These are phyloP conservation scores for Setaria viridis DNA, from an alignment of 202 grass and related monocot genomes.

Conservation along the genomic window DNA sequence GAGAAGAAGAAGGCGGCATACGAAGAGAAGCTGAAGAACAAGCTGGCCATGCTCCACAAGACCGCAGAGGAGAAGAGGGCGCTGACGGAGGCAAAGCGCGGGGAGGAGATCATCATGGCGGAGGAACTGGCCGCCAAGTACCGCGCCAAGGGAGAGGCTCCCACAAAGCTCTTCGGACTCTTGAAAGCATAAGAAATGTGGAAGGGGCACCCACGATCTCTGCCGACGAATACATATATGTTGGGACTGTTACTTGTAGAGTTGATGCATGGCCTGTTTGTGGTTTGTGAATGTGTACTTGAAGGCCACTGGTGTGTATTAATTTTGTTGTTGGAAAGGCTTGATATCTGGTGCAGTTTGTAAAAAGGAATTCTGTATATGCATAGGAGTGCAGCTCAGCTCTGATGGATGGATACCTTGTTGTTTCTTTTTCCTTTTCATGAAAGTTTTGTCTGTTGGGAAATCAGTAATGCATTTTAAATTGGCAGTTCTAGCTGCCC, in stretches of 20 bases:
- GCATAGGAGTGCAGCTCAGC: conserved; percentile 44
- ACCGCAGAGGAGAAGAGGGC: conserved; percentile 82
- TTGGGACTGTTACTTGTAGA: background rate
- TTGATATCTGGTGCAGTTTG: conserved; percentile 45
- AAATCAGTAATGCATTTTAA: conserved; percentile 26
- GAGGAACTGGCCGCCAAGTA: conserved; percentile 84
- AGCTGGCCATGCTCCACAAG: conserved; percentile 75
- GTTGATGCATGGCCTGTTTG: conserved; percentile 28
- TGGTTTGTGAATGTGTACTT: conserved; percentile 34
- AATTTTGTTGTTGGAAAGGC: conserved; percentile 9
- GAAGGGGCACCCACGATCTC: background rate
- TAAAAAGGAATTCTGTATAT: conserved; percentile 51
- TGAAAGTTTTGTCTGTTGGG: conserved; percentile 37
- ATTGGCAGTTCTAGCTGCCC: background rate
- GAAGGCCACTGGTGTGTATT: conserved; percentile 20
- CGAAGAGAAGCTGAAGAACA: conserved; percentile 77
- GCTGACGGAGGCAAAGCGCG: conserved; percentile 56
- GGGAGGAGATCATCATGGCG: conserved; percentile 64
- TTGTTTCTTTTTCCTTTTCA: conserved; percentile 13
- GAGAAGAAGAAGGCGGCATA: conserved; percentile 78
- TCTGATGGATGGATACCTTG: conserved; percentile 33
- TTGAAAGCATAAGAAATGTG: conserved; percentile 49
- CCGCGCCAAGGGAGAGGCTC: conserved; percentile 64
- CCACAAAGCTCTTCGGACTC: conserved; percentile 73
- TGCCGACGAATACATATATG: background rate